A percentile compares a stretch with the other conserved stretches of the same genome.
phyloP scores from a whole-genome alignment of 2,329 filamentous ascomycete species.

The Cryphonectria radicalis region DNA sequence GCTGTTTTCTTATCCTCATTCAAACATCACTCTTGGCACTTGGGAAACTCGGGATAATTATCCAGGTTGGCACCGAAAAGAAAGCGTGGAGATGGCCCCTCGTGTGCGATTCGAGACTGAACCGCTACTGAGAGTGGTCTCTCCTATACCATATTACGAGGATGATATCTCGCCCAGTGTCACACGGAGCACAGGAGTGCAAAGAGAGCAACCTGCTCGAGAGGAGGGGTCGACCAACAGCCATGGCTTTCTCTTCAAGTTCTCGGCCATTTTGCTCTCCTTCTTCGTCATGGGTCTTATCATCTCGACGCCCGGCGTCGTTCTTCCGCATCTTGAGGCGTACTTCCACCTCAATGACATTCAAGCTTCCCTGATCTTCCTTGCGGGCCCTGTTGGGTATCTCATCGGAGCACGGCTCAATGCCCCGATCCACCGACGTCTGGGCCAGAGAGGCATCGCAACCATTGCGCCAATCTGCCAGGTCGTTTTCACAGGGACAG shows the following conservation, averaged over 20 bases:
- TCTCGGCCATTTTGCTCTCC: conserved; percentile 30
- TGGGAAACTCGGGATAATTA: background rate
- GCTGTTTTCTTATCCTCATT: background rate
- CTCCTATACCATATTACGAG: background rate
- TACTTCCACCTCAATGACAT: conserved; percentile 48
- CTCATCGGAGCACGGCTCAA: conserved; percentile 46
- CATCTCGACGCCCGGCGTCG: conserved; percentile 37
- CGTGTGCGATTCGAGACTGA: background rate
- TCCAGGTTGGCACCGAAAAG: too few species aligned
- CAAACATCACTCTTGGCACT: conserved; percentile 1
- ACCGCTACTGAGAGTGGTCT: conserved; percentile 2
- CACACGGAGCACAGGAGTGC: background rate
- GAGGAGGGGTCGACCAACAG: background rate
- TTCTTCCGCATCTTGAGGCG: conserved; percentile 42
- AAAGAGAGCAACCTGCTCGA: too few species aligned
- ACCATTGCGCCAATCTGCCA: conserved; percentile 45
- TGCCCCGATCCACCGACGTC: conserved; percentile 42
- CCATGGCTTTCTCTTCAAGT: conserved; percentile 10
- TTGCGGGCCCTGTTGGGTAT: conserved; percentile 49
- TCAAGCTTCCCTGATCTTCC: conserved; percentile 49
- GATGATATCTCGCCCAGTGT: background rate
- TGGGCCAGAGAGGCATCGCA: conserved; percentile 49
- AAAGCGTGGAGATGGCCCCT: background rate
- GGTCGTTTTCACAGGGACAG: conserved; percentile 36
- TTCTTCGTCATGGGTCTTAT: conserved; percentile 36